Base-by-base conservation (phyloP, 768 basidiomycete species). In the Filobasidium floriforme region DNA sequence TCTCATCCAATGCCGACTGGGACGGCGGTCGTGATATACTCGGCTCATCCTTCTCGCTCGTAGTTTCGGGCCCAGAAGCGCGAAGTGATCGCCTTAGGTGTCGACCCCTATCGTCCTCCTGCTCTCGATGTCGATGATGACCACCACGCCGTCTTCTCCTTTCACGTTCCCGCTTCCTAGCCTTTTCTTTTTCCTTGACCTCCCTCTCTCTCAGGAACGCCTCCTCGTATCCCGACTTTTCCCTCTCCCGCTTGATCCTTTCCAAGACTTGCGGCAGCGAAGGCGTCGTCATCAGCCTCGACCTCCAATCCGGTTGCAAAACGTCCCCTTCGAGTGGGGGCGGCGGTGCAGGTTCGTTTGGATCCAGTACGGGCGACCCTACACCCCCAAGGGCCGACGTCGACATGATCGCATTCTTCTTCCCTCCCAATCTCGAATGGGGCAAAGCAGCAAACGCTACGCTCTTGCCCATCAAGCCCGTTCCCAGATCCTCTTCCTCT, bases 201-300 rank as follows among this genome's bases (percentile, higher is more conserved):
- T 29, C 64, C 46, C 49, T 60, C 49, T 65, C 64, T 12, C 43
- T 43, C 19, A 41, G 32, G 37, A 59, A 60, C 7, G 59, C 55
- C 6, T 32, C 64, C 37, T 65, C 64, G 41, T 65, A 65, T 7
- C 74, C 72, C 12, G 68, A 65, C 22, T 66, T 66, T 1, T 68
- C 54, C 26, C 77, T 62, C 6, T 76, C 44, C 7, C 51, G 52
- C 29, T 68, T 62, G 24, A 78, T 73, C 11, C 66, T 65, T 22
- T 73, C 71, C 19, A 75, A 26, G 1, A 78, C 68, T 2, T 59
- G 63, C 11, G 69, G 71, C 46, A 78, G 57, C 4, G 71, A 68
- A 7, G 75, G 73, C 0, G 77, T 76, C 7, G 68, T 69, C 40
- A 78, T 61, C 7, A 78, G 66, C 44, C 76, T 57, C 24, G 74